Conservation (phyloP, 306 rosid genomes). For the Sphenostylis stenocarpa region DNA sequence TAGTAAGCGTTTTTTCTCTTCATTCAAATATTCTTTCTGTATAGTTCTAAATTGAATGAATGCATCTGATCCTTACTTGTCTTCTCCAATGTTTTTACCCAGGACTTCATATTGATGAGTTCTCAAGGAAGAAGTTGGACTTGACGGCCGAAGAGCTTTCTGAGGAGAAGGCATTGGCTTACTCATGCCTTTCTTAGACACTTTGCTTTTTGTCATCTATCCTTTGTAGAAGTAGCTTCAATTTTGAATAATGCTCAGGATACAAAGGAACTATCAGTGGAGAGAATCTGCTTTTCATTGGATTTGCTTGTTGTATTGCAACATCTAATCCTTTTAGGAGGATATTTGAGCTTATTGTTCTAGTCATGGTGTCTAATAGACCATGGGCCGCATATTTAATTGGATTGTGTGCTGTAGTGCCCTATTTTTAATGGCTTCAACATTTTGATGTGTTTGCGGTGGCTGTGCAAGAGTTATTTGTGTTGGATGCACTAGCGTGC, state of each 20-base stretch:
- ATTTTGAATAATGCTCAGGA: conserved; percentile 66
- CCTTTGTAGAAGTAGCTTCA: conserved; percentile 32
- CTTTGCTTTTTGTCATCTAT: not conserved
- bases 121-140: conserved; percentile 90
- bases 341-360: conserved; percentile 28
- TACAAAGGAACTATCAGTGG: conserved; percentile 44
- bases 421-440: conserved; percentile 2
- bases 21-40: not conserved
- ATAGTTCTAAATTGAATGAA: not conserved
- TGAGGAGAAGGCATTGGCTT: conserved; percentile 90
- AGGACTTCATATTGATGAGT: conserved; percentile 86
- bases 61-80: not conserved
- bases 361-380: not conserved
- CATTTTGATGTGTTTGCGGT: conserved; percentile 8
- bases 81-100: not conserved
- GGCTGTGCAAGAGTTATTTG: conserved; percentile 12
- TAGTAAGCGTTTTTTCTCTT: no score
- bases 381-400: not conserved
- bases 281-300: conserved; percentile 34
- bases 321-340: conserved; percentile 27
- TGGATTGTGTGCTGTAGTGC: not conserved
- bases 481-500: conserved; percentile 40
- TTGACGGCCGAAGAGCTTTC: conserved; percentile 78
- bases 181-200: conserved; percentile 79
- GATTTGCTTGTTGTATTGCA: conserved; percentile 32